Percentiles rank a stretch among this genome's conserved stretches.
These are phyloP conservation scores for Cicer yamashitae DNA, from an alignment of 306 rosid genomes.

Conservation along the genomic window DNA sequence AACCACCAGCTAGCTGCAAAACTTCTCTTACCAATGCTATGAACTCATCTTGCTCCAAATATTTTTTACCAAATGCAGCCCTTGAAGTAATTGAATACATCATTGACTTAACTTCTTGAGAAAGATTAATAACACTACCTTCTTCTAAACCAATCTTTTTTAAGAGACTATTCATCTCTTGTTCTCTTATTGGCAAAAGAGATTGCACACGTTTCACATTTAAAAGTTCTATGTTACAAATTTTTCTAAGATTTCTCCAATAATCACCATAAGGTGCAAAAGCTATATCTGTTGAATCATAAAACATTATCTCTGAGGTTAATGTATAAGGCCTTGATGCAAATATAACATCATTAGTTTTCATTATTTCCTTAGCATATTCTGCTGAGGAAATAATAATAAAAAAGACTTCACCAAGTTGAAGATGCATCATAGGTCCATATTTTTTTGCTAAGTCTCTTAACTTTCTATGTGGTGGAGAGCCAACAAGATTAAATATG, in stretches of 20 bases:
- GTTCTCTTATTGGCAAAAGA: conserved; percentile 41
- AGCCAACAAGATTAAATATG: conserved; percentile 21
- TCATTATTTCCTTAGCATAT: conserved; percentile 51
- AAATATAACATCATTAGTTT: conserved; percentile 49
- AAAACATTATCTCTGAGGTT: not conserved
- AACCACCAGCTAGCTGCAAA: conserved; percentile 16
- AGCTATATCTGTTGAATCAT: conserved; percentile 26
- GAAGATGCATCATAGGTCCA: conserved; percentile 54
- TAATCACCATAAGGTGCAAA: conserved; percentile 46
- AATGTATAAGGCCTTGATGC: conserved; percentile 42
- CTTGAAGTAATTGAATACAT: conserved; percentile 32
- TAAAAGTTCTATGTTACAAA: conserved; percentile 44
- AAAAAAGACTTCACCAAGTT: conserved; percentile 51
- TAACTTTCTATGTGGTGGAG: conserved; percentile 44
- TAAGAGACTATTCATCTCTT: conserved; percentile 37
- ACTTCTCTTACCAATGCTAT: not conserved
- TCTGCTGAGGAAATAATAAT: conserved; percentile 53
- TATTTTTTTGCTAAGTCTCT: conserved; percentile 45
- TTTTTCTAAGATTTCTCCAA: conserved; percentile 45
- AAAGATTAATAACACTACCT: conserved; percentile 43
- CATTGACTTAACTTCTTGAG: conserved; percentile 25
- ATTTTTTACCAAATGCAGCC: conserved; percentile 50
- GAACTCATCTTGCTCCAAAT: conserved; percentile 45
- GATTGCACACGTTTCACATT: conserved; percentile 34
- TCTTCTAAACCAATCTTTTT: not conserved